Base-by-base conservation (phyloP, 768 basidiomycete genomes). In the Wakefieldia striispora region DNA sequence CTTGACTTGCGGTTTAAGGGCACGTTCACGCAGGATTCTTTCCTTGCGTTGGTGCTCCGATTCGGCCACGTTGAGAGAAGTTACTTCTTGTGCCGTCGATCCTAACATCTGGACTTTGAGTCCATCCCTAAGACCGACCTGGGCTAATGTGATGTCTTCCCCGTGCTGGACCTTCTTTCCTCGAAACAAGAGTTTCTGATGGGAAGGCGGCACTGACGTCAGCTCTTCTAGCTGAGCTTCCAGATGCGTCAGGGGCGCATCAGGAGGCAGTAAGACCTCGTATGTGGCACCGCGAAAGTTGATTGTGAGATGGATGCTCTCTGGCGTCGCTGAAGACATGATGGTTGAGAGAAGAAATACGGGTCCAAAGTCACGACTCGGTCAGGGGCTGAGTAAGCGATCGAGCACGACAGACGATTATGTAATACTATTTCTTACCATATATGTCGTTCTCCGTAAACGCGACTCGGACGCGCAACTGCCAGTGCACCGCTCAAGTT, bases 111-210 rank as follows among this genome's bases (percentile, higher is more conserved):
- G 86, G 6, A 90, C 67, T 65, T 84, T 90, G 43, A 72, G 58
- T 9, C 86, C 86, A 51, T 81, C 70, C 57, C 76, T 83, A 35
- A 91, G 60, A n/a, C 88, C 87, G 0, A 70, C 71, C 59, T 79
- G 66, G 61, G 60, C 3, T 3, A 77, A 40, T 12, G 65, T 57
- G 72, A 58, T 24, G 60, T 74, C 40, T 50, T 68, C 21, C 57
- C 35, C 59, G 54, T 16, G 65, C 40, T 16, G 66, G 29, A 64
- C 49, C 45, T 70, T 77, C 73, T 85, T 89, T 29, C 88, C 86
- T 61, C 82, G 87, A 70, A 77, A 85, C 9, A 90, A 63, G 36
- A 90, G 71, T 59, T 91, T 91, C 70, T 91, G 88, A 35, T 83
- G 68, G 3, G 74, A 62, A 4, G 80, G 75, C 0, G 86, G 85